These are phyloP conservation scores for Pezicula radicicola DNA, from an alignment of 2,329 filamentous ascomycete genomes.

Conservation along the genomic window DNA sequence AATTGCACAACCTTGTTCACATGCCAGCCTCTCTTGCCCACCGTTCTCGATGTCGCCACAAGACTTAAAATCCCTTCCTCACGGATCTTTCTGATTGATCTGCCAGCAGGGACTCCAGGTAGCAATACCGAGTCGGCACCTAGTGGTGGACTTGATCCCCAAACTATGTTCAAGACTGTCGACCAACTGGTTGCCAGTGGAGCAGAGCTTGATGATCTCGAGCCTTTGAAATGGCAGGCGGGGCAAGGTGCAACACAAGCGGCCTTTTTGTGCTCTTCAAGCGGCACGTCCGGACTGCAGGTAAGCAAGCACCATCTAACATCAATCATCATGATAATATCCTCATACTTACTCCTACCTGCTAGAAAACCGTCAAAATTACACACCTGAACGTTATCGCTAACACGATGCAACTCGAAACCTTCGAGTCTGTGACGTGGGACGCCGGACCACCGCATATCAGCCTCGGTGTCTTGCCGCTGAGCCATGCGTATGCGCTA, in stretches of 20 bases:
- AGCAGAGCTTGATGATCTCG: constrained; percentile 43
- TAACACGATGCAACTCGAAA: constrained; percentile 63
- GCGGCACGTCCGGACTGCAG: constrained; percentile 75
- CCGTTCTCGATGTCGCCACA: neutral
- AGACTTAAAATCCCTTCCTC: neutral
- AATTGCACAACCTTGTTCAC: constrained; percentile 50
- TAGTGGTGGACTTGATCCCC: neutral
- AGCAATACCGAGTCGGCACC: neutral
- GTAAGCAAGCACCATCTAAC: constrained; percentile 37
- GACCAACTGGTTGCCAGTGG: constrained; percentile 64
- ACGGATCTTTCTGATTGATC: neutral
- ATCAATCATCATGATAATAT: neutral
- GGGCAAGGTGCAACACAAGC: constrained; percentile 64
- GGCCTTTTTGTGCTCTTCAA: constrained; percentile 77
- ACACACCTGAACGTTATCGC: constrained; percentile 77
- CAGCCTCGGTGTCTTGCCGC: constrained; percentile 67
- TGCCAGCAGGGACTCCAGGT: too few species aligned
- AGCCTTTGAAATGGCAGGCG: constrained; percentile 52
- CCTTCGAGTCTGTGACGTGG: constrained; percentile 38
- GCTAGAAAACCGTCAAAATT: constrained; percentile 81
- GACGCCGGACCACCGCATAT: constrained; percentile 26
- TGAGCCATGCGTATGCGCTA: constrained; percentile 77
- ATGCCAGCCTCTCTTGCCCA: neutral
- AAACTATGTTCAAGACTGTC: constrained; percentile 49
- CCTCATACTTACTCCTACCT: too few species aligned